Evolutionary conservation across 2,329 filamentous ascomycete genomes (phyloP).

Genomic region (Exutisphaerella laricina): DNA sequence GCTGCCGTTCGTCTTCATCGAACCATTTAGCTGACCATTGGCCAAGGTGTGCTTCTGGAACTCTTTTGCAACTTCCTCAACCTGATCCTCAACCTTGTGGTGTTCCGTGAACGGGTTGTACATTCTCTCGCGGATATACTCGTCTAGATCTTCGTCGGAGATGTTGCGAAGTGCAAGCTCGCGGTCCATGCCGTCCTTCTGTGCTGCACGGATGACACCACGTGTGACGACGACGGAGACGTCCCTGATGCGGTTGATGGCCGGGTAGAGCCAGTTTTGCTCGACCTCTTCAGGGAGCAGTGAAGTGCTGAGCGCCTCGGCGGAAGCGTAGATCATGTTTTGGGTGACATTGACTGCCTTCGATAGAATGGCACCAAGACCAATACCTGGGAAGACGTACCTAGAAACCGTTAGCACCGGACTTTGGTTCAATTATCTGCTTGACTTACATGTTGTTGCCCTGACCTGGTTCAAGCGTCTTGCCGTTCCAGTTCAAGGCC

Average conservation of each 20-base stretch:
- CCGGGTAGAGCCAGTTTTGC: slow-evolving; percentile 78
- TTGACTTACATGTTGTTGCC: slow-evolving; percentile 64
- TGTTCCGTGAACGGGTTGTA: slow-evolving; percentile 47
- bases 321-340: slow-evolving; percentile 94
- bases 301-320: slow-evolving; percentile 69
- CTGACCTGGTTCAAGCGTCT: slow-evolving; percentile 46
- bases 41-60: slow-evolving; percentile 4
- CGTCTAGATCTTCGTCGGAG: slow-evolving; percentile 62
- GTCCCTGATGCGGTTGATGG: slow-evolving; percentile 84
- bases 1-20: not conserved
- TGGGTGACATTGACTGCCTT: slow-evolving; percentile 84
- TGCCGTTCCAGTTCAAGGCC: slow-evolving; percentile 48
- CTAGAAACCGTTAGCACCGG: not conserved
- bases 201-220: slow-evolving; percentile 88
- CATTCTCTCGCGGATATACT: slow-evolving; percentile 54
- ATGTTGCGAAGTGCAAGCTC: slow-evolving; percentile 58
- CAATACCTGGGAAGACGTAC: slow-evolving; percentile 95
- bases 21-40: slow-evolving; percentile 1
- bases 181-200: slow-evolving; percentile 62
- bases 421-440: not conserved
- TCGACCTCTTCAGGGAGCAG: slow-evolving; percentile 76
- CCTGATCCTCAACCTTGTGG: slow-evolving; percentile 34
- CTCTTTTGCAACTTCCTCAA: slow-evolving; percentile 21
- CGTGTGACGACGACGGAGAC: slow-evolving; percentile 80
- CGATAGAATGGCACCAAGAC: slow-evolving; percentile 84